Conservation (phyloP, 73 alveolate genomes). For the Tetrahymena elliotti region DNA sequence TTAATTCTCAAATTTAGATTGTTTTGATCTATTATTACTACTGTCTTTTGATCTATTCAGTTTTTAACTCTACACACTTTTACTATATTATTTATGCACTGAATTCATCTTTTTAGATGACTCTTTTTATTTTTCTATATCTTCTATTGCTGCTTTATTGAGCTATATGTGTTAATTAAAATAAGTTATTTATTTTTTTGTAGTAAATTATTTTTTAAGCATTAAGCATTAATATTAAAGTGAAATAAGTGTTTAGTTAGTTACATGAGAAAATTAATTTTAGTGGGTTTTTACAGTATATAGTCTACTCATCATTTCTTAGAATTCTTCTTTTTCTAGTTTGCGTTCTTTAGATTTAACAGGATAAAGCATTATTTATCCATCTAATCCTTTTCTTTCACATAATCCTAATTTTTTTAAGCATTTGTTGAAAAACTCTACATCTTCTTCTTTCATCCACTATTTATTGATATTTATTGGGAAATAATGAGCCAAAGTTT, state of each 20-base stretch:
- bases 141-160: not conserved
- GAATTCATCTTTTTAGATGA: not conserved
- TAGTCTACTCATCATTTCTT: slow-evolving; percentile 36
- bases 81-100: not conserved
- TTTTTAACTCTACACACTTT: not conserved
- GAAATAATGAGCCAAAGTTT: not conserved
- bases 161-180: not conserved
- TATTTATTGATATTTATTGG: not conserved
- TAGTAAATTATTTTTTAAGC: not conserved
- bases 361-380: slow-evolving; percentile 44
- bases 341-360: slow-evolving; percentile 21
- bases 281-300: slow-evolving; percentile 21
- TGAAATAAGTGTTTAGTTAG: not conserved
- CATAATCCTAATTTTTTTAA: slow-evolving; percentile 29
- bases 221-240: not conserved
- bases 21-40: not conserved
- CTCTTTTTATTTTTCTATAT: not conserved
- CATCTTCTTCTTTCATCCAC: slow-evolving; percentile 31
- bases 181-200: not conserved
- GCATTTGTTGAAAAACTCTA: slow-evolving; percentile 28
- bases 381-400: slow-evolving; percentile 39
- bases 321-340: slow-evolving; percentile 23
- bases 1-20: not conserved
- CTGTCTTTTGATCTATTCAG: not conserved
- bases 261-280: not conserved